Evolutionary conservation across 2,329 filamentous ascomycete species (phyloP).

Genomic region (Neonectria magnoliae): DNA sequence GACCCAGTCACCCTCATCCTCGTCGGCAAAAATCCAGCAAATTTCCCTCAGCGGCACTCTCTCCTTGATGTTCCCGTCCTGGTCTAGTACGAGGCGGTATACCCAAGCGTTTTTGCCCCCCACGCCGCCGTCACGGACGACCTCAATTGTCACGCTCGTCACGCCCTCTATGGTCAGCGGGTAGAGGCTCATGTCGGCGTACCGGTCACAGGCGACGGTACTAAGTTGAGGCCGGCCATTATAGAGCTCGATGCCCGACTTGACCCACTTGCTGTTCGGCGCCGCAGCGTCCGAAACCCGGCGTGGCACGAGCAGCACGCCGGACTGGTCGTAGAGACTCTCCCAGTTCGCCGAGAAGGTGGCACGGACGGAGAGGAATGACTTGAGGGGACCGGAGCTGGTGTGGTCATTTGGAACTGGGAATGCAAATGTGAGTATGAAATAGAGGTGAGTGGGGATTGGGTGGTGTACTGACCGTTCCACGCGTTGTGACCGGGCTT

Average conservation of each 20-base stretch:
- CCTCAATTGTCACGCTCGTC: neutral
- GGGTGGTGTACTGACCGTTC: neutral
- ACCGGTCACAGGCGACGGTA: neutral
- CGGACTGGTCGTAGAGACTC: neutral
- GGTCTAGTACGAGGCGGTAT: neutral
- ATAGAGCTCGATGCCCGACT: neutral
- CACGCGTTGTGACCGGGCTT: slow-evolving; percentile 1
- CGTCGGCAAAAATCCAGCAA: slow-evolving; percentile 1
- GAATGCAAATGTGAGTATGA: neutral
- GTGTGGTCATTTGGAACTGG: neutral
- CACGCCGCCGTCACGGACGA: neutral
- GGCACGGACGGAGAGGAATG: slow-evolving; percentile 3
- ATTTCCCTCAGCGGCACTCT: slow-evolving; percentile 2
- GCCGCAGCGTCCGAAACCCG: neutral
- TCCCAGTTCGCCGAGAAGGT: neutral
- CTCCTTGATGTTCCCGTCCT: neutral
- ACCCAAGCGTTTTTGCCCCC: neutral
- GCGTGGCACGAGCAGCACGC: neutral
- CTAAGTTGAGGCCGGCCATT: neutral
- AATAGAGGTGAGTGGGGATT: neutral
- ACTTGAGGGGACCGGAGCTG: neutral
- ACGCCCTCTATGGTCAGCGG: neutral
- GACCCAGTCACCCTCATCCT: slow-evolving; percentile 2
- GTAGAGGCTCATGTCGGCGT: neutral
- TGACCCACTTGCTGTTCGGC: neutral